phyloP scores from a whole-genome alignment of 495 filamentous ascomycete genomes.

The Podospora pseudoanserina region DNA sequence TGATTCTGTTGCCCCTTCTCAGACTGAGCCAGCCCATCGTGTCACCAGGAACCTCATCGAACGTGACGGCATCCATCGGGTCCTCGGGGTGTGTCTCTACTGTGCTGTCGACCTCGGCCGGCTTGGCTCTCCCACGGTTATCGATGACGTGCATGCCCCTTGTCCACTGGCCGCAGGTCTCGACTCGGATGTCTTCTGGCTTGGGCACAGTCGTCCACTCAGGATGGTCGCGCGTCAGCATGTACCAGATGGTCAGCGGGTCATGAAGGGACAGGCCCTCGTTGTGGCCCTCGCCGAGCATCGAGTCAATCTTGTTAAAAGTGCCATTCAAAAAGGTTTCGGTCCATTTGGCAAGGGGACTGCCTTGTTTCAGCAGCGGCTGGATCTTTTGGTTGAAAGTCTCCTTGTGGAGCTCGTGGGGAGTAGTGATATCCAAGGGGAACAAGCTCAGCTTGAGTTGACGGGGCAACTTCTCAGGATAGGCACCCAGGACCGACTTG shows the following conservation, averaged over 20 bases:
- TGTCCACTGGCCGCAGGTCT: conserved; percentile 91
- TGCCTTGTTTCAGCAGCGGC: conserved; percentile 49
- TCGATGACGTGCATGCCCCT: conserved; percentile 86
- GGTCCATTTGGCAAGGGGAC: conserved; percentile 81
- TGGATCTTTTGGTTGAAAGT: conserved; percentile 56
- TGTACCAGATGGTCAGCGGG: conserved; percentile 84
- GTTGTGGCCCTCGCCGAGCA: conserved; percentile 49
- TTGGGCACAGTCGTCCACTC: conserved; percentile 47
- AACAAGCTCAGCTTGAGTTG: conserved; percentile 74
- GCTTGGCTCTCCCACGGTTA: conserved; percentile 57
- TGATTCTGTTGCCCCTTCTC: conserved; percentile 71
- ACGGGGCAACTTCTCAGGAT: conserved; percentile 61
- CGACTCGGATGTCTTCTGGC: conserved; percentile 74
- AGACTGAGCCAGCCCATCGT: conserved; percentile 69
- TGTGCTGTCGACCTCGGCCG: conserved; percentile 45
- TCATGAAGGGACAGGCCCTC: conserved; percentile 77
- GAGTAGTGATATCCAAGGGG: conserved; percentile 83
- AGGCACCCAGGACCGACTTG: conserved; percentile 52
- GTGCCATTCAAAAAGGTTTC: conserved; percentile 71
- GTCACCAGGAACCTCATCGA: conserved; percentile 52
- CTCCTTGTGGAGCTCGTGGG: conserved; percentile 61
- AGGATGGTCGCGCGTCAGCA: conserved; percentile 55
- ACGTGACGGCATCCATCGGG: conserved; percentile 30
- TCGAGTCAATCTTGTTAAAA: conserved; percentile 69
- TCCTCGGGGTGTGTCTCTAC: conserved; percentile 42